These are phyloP conservation scores for Talaromyces borbonicus DNA, from an alignment of 495 filamentous ascomycete genomes.

Conservation along the genomic window DNA sequence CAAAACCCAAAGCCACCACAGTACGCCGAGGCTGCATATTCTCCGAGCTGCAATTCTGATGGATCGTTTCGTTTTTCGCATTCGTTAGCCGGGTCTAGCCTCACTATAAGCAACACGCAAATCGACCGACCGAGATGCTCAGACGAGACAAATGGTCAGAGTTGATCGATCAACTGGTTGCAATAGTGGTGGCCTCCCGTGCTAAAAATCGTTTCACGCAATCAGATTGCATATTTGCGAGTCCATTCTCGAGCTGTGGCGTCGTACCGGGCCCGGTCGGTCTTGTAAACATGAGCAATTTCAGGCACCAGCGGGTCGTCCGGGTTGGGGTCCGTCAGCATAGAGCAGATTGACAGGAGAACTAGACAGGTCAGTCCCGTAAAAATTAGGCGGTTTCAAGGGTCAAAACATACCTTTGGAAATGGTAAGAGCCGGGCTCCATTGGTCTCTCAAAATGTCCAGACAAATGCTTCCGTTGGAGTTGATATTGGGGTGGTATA, in stretches of 20 bases:
- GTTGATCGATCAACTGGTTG: slow-evolving; percentile 2
- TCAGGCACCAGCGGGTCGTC: slow-evolving; percentile 97
- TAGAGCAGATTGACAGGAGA: slow-evolving; percentile 96
- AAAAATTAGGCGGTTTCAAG: not conserved
- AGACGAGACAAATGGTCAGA: no score
- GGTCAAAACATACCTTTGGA: slow-evolving; percentile 70
- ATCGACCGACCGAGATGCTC: no score
- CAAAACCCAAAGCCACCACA: slow-evolving; percentile 6
- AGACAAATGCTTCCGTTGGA: slow-evolving; percentile 98
- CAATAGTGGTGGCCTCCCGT: not conserved
- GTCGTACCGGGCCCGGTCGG: slow-evolving; percentile 89
- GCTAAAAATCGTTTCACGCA: not conserved
- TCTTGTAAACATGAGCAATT: slow-evolving; percentile 99
- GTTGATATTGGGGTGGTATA: slow-evolving; percentile 99
- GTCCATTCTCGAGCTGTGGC: slow-evolving; percentile 97
- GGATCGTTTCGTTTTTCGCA: slow-evolving; percentile 2
- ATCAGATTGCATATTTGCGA: slow-evolving; percentile 86
- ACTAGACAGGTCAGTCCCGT: slow-evolving; percentile 43
- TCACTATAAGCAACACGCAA: no score
- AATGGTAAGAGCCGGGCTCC: slow-evolving; percentile 97
- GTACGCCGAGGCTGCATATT: slow-evolving; percentile 10
- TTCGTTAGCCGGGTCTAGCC: no score
- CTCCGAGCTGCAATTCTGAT: slow-evolving; percentile 34
- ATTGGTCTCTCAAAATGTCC: slow-evolving; percentile 96
- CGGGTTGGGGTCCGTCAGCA: slow-evolving; percentile 98